Conservation (phyloP, 2,329 filamentous ascomycete genomes). For the Scedosporium minutisporum region DNA sequence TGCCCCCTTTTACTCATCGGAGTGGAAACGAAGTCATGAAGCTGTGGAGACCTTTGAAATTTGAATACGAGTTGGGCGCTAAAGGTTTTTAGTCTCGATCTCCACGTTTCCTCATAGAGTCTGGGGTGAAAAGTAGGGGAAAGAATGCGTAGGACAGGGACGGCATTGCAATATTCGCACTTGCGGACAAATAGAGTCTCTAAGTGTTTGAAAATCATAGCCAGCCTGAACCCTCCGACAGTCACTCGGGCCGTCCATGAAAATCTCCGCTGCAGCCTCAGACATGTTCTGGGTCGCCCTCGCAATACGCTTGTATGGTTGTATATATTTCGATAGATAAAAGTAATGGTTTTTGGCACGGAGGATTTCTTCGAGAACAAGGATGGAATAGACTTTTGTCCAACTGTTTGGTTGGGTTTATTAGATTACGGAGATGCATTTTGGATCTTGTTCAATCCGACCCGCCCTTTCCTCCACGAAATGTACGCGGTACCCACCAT, state of each 20-base stretch:
- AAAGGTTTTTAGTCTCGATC: no score
- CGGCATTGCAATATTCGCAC: not conserved
- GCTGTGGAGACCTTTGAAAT: no score
- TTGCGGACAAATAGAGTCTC: not conserved
- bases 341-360: not conserved
- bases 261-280: not conserved
- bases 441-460: no score
- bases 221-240: not conserved
- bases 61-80: no score
- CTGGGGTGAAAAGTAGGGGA: not conserved
- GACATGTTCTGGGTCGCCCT: not conserved
- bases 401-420: not conserved
- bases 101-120: no score
- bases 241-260: not conserved
- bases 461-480: no score
- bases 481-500: no score
- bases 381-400: not conserved
- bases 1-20: no score
- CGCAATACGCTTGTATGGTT: not conserved
- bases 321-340: no score
- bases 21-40: no score
- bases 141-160: not conserved
- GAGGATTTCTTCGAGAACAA: not conserved
- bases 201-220: not conserved
- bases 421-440: no score